These are phyloP conservation scores for Aspergillus quadricinctus DNA, from an alignment of 2,329 filamentous ascomycete species.

Conservation along the genomic window DNA sequence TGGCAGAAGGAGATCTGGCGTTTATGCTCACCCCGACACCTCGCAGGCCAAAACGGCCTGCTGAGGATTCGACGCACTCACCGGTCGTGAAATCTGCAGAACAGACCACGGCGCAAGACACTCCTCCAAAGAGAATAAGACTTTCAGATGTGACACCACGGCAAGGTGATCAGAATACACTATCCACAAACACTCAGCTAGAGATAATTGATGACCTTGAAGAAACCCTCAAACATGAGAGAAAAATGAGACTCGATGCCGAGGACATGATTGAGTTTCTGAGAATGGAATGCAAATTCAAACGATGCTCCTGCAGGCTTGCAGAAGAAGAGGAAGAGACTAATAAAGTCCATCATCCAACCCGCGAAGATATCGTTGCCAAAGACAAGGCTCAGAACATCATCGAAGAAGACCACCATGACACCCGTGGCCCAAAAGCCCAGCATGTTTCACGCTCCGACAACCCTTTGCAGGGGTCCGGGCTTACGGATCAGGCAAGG, in stretches of 20 bases:
- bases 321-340: constrained; percentile 40
- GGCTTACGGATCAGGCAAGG: constrained; percentile 12
- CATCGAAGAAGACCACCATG: background rate
- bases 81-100: constrained; percentile 9
- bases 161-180: constrained; percentile 23
- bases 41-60: constrained; percentile 32
- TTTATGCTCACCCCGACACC: constrained; percentile 28
- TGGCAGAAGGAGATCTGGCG: constrained; percentile 30
- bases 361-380: background rate
- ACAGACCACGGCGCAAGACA: constrained; percentile 17
- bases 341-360: constrained; percentile 33
- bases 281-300: constrained; percentile 48
- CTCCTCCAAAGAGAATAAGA: constrained; percentile 31
- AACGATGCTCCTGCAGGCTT: constrained; percentile 45
- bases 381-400: constrained; percentile 1
- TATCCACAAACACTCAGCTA: constrained; percentile 28
- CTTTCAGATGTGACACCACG: constrained; percentile 27
- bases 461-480: background rate
- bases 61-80: constrained; percentile 24
- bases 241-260: constrained; percentile 46
- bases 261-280: constrained; percentile 54
- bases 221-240: constrained; percentile 50
- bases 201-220: constrained; percentile 44
- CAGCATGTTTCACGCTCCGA: background rate
- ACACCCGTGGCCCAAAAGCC: background rate